Conservation (phyloP, 768 basidiomycete species). For the Trametes cinnabarina region DNA sequence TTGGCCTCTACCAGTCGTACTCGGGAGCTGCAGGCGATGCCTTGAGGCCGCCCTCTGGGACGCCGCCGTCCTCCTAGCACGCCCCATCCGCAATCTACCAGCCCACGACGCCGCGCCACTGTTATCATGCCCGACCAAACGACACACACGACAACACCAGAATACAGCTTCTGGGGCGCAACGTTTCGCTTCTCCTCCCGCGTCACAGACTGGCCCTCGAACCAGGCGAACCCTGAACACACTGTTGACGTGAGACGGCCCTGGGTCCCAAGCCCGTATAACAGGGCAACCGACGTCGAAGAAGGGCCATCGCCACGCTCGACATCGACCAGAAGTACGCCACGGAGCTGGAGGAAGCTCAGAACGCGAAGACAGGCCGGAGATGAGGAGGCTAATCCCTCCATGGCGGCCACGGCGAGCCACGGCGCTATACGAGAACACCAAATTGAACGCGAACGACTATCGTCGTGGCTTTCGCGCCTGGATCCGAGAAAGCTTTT, state of each 20-base stretch:
- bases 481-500: conserved; percentile 10
- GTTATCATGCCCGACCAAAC: no score
- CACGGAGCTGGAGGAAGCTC: neutral
- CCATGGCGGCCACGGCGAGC: neutral
- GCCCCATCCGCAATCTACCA: neutral
- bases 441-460: neutral
- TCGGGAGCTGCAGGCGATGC: neutral
- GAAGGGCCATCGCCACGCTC: neutral
- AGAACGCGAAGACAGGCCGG: conserved; percentile 6
- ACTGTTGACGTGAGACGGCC: conserved; percentile 17
- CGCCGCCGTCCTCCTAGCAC: neutral
- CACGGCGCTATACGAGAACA: no score
- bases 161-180: no score
- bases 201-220: conserved; percentile 14
- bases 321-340: conserved; percentile 4
- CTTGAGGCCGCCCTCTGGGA: neutral
- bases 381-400: neutral
- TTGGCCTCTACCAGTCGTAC: neutral
- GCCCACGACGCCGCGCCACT: no score
- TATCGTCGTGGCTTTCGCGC: conserved; percentile 11
- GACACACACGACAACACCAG: neutral
- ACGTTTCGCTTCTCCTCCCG: neutral
- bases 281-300: neutral
- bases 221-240: conserved; percentile 8
- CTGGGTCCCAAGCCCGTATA: conserved; percentile 22